phyloP scores from a whole-genome alignment of 768 basidiomycete genomes.

The Tylopilus rubrobrunneus region DNA sequence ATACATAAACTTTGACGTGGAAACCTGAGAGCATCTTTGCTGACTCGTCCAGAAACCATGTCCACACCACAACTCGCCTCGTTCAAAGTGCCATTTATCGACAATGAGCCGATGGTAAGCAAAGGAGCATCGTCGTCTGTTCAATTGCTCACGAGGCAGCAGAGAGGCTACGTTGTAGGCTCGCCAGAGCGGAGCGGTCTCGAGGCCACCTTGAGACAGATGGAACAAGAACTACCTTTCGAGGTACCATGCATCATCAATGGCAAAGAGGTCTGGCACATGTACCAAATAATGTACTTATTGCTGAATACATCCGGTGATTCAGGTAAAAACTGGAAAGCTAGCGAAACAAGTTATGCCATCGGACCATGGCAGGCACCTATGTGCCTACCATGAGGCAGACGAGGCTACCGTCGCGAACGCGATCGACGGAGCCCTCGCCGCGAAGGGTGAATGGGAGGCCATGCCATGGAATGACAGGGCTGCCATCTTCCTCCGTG shows the following conservation, averaged over 20 bases:
- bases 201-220: slow-evolving; percentile 67
- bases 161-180: slow-evolving; percentile 77
- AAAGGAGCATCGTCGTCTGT: neutral
- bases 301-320: slow-evolving; percentile 2
- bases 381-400: slow-evolving; percentile 88
- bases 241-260: slow-evolving; percentile 93
- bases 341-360: slow-evolving; percentile 79
- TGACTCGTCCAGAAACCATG: slow-evolving; percentile 38
- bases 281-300: neutral
- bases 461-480: slow-evolving; percentile 93
- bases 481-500: slow-evolving; percentile 97
- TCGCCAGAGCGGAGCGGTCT: slow-evolving; percentile 74
- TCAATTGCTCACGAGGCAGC: slow-evolving; percentile 4
- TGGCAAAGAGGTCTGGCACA: slow-evolving; percentile 66
- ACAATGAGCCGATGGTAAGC: slow-evolving; percentile 93
- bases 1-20: neutral
- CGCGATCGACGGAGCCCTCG: slow-evolving; percentile 86
- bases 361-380: slow-evolving; percentile 75
- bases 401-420: slow-evolving; percentile 66
- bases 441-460: slow-evolving; percentile 89
- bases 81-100: slow-evolving; percentile 80
- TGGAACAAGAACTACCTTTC: slow-evolving; percentile 82
- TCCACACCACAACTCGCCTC: slow-evolving; percentile 71
- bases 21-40: neutral
- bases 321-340: slow-evolving; percentile 76